Base-by-base conservation (phyloP, 768 basidiomycete genomes). In the Termitomyces sp. region DNA sequence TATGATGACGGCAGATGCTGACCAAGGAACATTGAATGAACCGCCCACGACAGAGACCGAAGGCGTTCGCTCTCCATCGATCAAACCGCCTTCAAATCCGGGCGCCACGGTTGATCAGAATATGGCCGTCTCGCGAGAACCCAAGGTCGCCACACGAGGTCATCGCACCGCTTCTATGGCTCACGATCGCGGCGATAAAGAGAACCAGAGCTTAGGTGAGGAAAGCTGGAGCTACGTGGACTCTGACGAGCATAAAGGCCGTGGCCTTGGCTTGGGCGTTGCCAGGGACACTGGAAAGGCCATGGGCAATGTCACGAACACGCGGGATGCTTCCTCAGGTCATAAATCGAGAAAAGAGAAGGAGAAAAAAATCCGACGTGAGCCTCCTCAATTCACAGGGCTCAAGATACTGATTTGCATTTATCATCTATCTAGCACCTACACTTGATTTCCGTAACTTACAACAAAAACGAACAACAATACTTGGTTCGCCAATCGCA, bases 311-410 rank as follows among this genome's bases (percentile, higher is more conserved):
- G 73, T 81, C 37, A 47, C 79, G 17, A 69, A 70, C 48, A 56
- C 68, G 21, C 64, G 65, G 5, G 65, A 64, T n/a, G 61, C 54
- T 11, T 51, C 64, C 34, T 60, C 63, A 1, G 62, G 63, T 34
- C 40, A 61, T 10, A 72, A 72, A 42, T 66, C 65, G 24, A 78
- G 68, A 61, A 79, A 75, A 60, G 75, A 73, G 62, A 85, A 76
- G 67, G 78, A 80, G 50, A 78, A 75, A 64, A 85, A 78, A 49
- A 46, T 45, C 2, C 57, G 60, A 51, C 80, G 87, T 89, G 68
- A 70, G 83, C 73, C 1, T 37, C 30, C 42, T 40, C 51, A 49
- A 32, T 35, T 24, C 28, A 45, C 32, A 15, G 24, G 14, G 44
- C 57, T 17, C 34, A 54, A 51, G 48, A 21, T 54, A 44, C 32